Evolutionary conservation across 352 stramenopile species (phyloP).

Genomic region (Phytophthora litchii): DNA sequence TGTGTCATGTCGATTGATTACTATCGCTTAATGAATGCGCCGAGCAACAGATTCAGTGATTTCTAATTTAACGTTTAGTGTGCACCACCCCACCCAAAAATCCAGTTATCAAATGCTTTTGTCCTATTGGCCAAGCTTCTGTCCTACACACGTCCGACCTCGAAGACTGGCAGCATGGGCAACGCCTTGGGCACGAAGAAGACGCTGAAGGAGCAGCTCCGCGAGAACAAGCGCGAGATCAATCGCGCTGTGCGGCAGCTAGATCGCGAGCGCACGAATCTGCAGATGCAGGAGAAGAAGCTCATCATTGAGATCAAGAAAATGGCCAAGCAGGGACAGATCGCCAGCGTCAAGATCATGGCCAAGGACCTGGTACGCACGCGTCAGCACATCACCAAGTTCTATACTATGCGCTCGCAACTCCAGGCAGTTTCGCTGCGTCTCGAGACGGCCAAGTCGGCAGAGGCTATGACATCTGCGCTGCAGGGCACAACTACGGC

Average conservation of each 20-base stretch:
- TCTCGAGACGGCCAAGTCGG: conserved; percentile 94
- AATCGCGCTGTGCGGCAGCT: conserved; percentile 96
- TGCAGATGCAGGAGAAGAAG: conserved; percentile 95
- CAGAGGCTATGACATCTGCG: conserved; percentile 94
- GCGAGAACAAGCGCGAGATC: conserved; percentile 98
- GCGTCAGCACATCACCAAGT: conserved; percentile 96
- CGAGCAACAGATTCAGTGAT: too few species aligned
- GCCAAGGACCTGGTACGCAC: conserved; percentile 96
- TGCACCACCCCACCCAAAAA: neutral
- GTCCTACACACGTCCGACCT: neutral
- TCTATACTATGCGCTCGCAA: conserved; percentile 98
- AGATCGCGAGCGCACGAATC: conserved; percentile 93
- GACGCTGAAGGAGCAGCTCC: conserved; percentile 91
- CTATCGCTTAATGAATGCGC: too few species aligned
- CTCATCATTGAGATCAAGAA: conserved; percentile 98
- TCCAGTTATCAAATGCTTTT: neutral
- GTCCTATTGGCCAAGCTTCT: neutral
- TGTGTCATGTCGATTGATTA: too few species aligned
- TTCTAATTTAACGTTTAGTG: too few species aligned
- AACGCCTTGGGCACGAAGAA: conserved; percentile 82
- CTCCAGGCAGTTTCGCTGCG: conserved; percentile 96
- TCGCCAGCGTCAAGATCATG: conserved; percentile 97
- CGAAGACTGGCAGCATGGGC: conserved; percentile 47
- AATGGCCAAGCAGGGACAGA: conserved; percentile 96
- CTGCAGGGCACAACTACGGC: conserved; percentile 84